Conservation (phyloP, 768 basidiomycete genomes). For the Pleurotus platypus region DNA sequence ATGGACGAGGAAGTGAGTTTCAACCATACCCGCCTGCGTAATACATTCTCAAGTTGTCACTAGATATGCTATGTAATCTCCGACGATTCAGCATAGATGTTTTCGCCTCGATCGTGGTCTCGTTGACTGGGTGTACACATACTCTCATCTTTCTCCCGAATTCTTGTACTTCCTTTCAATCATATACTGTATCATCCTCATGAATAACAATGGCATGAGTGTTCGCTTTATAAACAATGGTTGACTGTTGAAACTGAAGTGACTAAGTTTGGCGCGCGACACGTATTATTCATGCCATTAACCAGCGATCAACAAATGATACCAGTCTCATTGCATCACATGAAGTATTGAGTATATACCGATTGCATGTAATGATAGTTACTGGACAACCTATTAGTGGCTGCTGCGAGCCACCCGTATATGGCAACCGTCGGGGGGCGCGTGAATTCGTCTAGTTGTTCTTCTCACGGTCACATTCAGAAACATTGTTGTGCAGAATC, state of each 20-base stretch:
- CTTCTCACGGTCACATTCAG: no score
- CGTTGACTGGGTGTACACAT: constrained; percentile 1
- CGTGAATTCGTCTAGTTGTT: no score
- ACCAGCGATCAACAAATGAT: no score
- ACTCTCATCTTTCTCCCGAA: constrained; percentile 6
- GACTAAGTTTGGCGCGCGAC: no score
- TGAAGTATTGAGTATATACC: no score
- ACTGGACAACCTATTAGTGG: no score
- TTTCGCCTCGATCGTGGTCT: background rate
- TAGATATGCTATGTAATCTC: constrained; percentile 36
- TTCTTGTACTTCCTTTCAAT: constrained; percentile 6
- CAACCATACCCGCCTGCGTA: constrained; percentile 2
- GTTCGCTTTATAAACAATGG: background rate
- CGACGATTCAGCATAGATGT: background rate
- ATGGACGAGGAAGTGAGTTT: constrained; percentile 96
- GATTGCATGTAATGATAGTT: no score
- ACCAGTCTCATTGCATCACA: no score
- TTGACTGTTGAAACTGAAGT: background rate
- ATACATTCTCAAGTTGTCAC: constrained; percentile 10
- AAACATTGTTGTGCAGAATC: no score
- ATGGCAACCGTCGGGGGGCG: no score
- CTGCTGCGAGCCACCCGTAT: no score
- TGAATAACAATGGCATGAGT: constrained; percentile 3
- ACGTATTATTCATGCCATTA: no score
- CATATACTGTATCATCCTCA: constrained; percentile 1